Percentiles rank a stretch among this genome's conserved stretches.
Conservation (phyloP, 129 eudicot species). For the Flaveria robusta region DNA sequence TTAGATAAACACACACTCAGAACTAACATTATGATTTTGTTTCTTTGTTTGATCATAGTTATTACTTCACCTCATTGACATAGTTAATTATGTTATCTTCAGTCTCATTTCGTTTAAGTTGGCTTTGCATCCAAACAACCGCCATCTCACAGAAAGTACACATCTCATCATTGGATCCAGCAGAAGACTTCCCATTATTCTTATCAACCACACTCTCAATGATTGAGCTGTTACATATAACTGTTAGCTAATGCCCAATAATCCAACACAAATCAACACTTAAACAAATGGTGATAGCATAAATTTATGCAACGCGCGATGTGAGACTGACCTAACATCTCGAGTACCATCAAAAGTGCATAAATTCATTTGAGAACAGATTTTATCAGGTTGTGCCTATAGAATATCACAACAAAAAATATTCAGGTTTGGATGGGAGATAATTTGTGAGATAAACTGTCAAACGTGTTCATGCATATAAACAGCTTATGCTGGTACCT, state of each 20-base stretch:
- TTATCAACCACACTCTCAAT: conserved; percentile 94
- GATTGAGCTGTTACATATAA: conserved; percentile 48
- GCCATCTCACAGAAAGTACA: conserved; percentile 91
- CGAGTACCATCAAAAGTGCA: conserved; percentile 68
- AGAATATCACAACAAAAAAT: conserved; percentile 27
- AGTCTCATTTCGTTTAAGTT: conserved; percentile 66
- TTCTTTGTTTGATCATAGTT: not conserved
- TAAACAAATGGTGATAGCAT: not conserved
- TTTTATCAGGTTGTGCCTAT: conserved; percentile 69
- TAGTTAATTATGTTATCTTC: conserved; percentile 75
- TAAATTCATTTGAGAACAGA: conserved; percentile 78
- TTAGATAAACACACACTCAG: conserved; percentile 17
- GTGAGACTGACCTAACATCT: conserved; percentile 65
- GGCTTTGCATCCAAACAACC: conserved; percentile 93
- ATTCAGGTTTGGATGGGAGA: not conserved
- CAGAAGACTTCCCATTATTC: conserved; percentile 45
- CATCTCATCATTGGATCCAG: conserved; percentile 58
- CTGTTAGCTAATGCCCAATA: not conserved
- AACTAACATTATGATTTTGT: not conserved
- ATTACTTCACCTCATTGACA: conserved; percentile 62
- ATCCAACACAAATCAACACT: not conserved
- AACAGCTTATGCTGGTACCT: conserved; percentile 44
- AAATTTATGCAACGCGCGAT: conserved; percentile 1
- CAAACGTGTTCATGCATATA: not conserved
- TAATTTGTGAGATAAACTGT: not conserved